Evolutionary conservation across 2,329 filamentous ascomycete species (phyloP).

Genomic region (Penicillium sp.): DNA sequence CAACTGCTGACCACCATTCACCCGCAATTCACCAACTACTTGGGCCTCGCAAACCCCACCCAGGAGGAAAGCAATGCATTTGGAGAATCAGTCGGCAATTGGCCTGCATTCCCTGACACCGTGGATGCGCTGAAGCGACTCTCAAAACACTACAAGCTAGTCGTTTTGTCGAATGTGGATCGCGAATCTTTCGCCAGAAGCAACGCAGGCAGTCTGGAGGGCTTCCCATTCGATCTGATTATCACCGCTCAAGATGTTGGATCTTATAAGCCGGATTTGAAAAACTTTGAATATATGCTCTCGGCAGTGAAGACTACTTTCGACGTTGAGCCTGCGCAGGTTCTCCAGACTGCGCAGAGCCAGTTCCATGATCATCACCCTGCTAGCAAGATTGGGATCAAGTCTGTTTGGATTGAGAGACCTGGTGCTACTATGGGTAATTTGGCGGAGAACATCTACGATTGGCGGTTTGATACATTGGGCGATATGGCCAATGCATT

Average conservation of each 20-base stretch:
- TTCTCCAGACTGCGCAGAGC: slow-evolving; percentile 70
- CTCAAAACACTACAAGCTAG: slow-evolving; percentile 53
- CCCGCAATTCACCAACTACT: slow-evolving; percentile 29
- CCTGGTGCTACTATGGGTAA: slow-evolving; percentile 45
- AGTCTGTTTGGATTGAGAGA: slow-evolving; percentile 64
- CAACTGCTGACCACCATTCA: slow-evolving; percentile 56
- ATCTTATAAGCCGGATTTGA: slow-evolving; percentile 65
- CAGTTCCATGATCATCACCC: slow-evolving; percentile 68
- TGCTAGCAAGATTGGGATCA: slow-evolving; percentile 60
- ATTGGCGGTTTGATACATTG: slow-evolving; percentile 61
- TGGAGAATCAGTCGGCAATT: slow-evolving; percentile 50
- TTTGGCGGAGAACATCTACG: slow-evolving; percentile 42
- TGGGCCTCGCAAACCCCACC: slow-evolving; percentile 15
- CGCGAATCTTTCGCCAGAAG: slow-evolving; percentile 52
- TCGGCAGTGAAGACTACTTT: slow-evolving; percentile 55
- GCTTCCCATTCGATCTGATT: slow-evolving; percentile 59
- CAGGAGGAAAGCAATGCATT: slow-evolving; percentile 46
- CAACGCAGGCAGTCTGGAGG: slow-evolving; percentile 51
- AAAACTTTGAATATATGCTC: slow-evolving; percentile 69
- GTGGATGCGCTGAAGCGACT: slow-evolving; percentile 54
- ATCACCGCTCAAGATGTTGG: slow-evolving; percentile 72
- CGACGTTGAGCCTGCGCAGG: slow-evolving; percentile 56
- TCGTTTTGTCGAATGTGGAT: slow-evolving; percentile 61
- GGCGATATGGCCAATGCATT: slow-evolving; percentile 60
- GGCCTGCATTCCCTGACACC: slow-evolving; percentile 60